Conservation (phyloP, 495 filamentous ascomycete species). For the Aspergillus nanangensis region DNA sequence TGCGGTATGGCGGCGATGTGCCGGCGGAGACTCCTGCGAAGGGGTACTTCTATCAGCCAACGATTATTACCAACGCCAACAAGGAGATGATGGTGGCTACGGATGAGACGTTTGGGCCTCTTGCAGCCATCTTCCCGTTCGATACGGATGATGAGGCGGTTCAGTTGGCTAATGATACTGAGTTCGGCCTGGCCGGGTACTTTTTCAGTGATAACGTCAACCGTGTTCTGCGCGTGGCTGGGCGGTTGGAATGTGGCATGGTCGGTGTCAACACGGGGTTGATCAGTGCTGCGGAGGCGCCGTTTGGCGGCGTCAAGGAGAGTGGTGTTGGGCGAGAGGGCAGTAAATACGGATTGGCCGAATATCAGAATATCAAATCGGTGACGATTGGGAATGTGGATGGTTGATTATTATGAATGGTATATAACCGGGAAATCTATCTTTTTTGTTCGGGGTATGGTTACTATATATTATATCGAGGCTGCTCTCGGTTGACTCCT, state of each 20-base stretch:
- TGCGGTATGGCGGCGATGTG: constrained; percentile 15
- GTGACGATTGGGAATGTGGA: constrained; percentile 11
- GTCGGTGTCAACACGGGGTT: constrained; percentile 29
- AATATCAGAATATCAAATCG: constrained; percentile 44
- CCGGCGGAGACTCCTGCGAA: constrained; percentile 52
- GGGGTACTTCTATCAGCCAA: constrained; percentile 66
- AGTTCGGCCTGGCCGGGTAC: constrained; percentile 28
- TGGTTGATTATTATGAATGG: no score
- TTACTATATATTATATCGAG: no score
- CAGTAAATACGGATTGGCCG: constrained; percentile 42
- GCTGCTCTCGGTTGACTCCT: no score
- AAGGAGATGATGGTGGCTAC: constrained; percentile 28
- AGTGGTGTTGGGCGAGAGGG: constrained; percentile 49
- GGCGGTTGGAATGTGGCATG: constrained; percentile 23
- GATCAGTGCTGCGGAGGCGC: constrained; percentile 23
- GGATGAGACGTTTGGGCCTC: constrained; percentile 30
- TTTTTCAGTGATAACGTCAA: constrained; percentile 22
- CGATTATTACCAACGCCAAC: constrained; percentile 62
- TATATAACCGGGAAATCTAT: no score
- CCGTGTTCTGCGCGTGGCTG: constrained; percentile 16
- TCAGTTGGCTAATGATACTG: constrained; percentile 18
- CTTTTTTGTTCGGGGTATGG: no score
- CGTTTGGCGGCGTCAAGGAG: constrained; percentile 50
- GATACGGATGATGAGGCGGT: constrained; percentile 23
- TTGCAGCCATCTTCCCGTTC: constrained; percentile 22